phyloP scores from a whole-genome alignment of 116 monocot species.

The Phalaenopsis hybrid region DNA sequence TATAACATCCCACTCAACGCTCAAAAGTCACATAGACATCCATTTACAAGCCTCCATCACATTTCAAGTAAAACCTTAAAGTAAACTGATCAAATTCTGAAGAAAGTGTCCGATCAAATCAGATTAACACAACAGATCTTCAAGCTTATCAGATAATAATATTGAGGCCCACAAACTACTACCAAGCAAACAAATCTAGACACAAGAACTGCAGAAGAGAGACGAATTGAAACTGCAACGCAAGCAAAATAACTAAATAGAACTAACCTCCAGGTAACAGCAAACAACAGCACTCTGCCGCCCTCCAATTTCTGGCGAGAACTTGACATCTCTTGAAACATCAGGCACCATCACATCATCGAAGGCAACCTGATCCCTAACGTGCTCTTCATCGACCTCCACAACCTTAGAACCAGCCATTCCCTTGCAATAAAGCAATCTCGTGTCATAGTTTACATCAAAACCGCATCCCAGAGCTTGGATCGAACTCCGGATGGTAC shows the following conservation, averaged over 20 bases:
- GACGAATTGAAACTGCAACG: background rate
- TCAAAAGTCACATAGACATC: no score
- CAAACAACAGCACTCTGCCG: constrained; percentile 44
- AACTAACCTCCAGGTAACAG: constrained; percentile 51
- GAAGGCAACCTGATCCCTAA: constrained; percentile 38
- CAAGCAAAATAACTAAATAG: background rate
- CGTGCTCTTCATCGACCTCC: constrained; percentile 56
- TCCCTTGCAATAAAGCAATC: constrained; percentile 78
- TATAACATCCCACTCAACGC: no score
- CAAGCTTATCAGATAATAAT: background rate
- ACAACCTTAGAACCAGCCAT: constrained; percentile 34
- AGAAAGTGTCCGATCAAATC: background rate
- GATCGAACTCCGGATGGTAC: constrained; percentile 43
- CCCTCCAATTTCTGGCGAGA: constrained; percentile 27
- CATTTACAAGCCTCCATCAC: no score
- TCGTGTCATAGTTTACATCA: constrained; percentile 63
- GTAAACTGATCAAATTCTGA: background rate
- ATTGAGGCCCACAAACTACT: background rate
- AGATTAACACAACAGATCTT: constrained; percentile 2
- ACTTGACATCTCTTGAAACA: constrained; percentile 69
- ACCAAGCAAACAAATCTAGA: background rate
- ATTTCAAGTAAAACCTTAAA: background rate
- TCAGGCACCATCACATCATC: constrained; percentile 43
- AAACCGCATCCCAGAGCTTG: constrained; percentile 74
- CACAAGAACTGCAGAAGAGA: background rate